Conservation (phyloP, 495 filamentous ascomycete species). For the Thermochaetoides thermophila region DNA sequence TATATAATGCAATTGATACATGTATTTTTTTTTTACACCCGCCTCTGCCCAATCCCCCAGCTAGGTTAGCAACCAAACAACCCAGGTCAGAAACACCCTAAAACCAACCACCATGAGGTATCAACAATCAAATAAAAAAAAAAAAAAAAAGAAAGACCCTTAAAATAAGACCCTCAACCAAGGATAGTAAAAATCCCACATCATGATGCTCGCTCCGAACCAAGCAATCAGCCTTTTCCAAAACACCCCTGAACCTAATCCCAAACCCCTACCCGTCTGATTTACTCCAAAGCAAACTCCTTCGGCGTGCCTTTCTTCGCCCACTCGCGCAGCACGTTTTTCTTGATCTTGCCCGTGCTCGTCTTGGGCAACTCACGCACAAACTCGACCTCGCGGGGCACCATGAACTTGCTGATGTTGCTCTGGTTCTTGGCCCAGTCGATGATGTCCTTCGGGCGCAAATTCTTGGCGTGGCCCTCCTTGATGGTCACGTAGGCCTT, state of each 20-base stretch:
- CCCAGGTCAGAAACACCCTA: too few species aligned
- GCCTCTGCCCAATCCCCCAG: too few species aligned
- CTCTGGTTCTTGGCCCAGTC: constrained; percentile 69
- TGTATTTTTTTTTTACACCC: too few species aligned
- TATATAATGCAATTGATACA: too few species aligned
- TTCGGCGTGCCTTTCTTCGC: constrained; percentile 37
- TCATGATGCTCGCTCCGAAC: too few species aligned
- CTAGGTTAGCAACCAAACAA: too few species aligned
- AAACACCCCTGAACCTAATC: not conserved
- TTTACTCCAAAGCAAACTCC: constrained; percentile 3
- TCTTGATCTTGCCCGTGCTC: constrained; percentile 88
- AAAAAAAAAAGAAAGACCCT: too few species aligned
- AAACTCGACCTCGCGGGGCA: constrained; percentile 84
- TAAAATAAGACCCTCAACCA: too few species aligned
- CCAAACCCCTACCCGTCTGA: not conserved
- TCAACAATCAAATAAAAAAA: too few species aligned
- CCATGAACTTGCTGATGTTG: constrained; percentile 84
- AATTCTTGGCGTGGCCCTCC: constrained; percentile 25
- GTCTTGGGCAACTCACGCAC: constrained; percentile 87
- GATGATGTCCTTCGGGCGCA: constrained; percentile 62
- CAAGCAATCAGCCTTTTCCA: not conserved
- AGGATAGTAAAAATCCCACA: too few species aligned
- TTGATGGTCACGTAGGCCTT: constrained; percentile 87
- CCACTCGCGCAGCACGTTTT: constrained; percentile 86
- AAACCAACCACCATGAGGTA: too few species aligned